These are phyloP conservation scores for Nothopassalora personata DNA, from an alignment of 2,329 filamentous ascomycete genomes.

Conservation along the genomic window DNA sequence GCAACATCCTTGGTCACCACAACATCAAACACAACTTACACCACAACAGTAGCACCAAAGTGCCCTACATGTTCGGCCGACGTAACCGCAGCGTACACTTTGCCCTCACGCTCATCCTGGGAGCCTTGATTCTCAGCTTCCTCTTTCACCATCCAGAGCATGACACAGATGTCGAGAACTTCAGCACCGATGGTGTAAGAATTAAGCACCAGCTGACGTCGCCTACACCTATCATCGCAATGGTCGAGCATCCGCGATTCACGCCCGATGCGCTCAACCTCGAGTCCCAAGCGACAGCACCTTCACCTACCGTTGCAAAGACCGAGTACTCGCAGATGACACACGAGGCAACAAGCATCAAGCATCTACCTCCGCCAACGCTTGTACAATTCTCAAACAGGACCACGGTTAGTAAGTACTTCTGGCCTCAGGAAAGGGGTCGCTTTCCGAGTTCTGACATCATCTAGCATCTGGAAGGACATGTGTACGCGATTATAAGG, in stretches of 20 bases:
- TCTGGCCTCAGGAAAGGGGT: too few species aligned
- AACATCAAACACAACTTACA: too few species aligned
- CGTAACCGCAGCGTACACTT: background rate
- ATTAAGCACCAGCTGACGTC: background rate
- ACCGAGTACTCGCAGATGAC: too few species aligned
- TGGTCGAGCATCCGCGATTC: background rate
- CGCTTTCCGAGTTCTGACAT: background rate
- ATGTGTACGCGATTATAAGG: background rate
- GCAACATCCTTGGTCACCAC: too few species aligned
- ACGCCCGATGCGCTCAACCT: too few species aligned
- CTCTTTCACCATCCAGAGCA: background rate
- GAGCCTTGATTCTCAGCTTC: background rate
- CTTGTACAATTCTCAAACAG: too few species aligned
- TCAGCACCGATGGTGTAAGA: background rate
- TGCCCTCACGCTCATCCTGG: background rate
- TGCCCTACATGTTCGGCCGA: background rate
- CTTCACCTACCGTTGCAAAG: too few species aligned
- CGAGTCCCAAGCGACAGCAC: too few species aligned
- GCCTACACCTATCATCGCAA: background rate
- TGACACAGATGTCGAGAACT: background rate
- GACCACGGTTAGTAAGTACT: too few species aligned
- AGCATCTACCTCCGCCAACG: too few species aligned
- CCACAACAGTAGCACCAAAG: background rate
- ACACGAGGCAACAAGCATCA: too few species aligned
- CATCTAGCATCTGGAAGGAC: background rate